A percentile compares a stretch with the other conserved stretches of the same genome.
Conservation (phyloP, 768 basidiomycete genomes). For the Lactarius vividus region DNA sequence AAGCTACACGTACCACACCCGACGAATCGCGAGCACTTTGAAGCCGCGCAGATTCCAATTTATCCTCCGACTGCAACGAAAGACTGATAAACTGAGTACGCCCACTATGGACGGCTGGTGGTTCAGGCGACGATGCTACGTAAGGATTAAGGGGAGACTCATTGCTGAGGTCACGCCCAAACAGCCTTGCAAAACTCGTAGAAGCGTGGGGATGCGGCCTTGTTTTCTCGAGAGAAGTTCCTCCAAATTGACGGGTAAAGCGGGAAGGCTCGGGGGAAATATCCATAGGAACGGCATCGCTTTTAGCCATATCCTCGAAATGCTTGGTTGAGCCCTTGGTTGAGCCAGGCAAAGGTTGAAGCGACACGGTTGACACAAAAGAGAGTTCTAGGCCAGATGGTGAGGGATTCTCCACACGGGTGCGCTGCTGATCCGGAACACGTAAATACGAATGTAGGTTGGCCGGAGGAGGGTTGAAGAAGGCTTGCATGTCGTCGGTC, state of each 20-base stretch:
- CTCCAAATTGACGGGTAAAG: conserved; percentile 32
- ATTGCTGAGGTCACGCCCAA: conserved; percentile 76
- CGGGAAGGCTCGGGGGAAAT: conserved; percentile 64
- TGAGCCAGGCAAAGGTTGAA: conserved; percentile 61
- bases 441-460: conserved; percentile 42
- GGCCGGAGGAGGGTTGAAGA: conserved; percentile 45
- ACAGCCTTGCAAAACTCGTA: conserved; percentile 63
- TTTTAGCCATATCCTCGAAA: conserved; percentile 43
- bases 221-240: conserved; percentile 33
- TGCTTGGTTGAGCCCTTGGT: conserved; percentile 44
- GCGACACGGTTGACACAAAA: conserved; percentile 79
- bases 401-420: conserved; percentile 59
- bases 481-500: conserved; percentile 48
- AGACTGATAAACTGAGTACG: conserved; percentile 56
- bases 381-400: conserved; percentile 79
- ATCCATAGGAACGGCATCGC: conserved; percentile 68
- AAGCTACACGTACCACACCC: conserved; percentile 29
- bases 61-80: conserved; percentile 57
- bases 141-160: conserved; percentile 31
- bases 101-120: conserved; percentile 45
- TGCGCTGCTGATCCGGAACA: conserved; percentile 39
- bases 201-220: conserved; percentile 63
- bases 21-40: conserved; percentile 31
- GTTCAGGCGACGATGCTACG: conserved; percentile 36
- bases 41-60: conserved; percentile 32